Base-by-base conservation (phyloP, 139 green algal genomes). In the Chlamydomonas sp. region DNA sequence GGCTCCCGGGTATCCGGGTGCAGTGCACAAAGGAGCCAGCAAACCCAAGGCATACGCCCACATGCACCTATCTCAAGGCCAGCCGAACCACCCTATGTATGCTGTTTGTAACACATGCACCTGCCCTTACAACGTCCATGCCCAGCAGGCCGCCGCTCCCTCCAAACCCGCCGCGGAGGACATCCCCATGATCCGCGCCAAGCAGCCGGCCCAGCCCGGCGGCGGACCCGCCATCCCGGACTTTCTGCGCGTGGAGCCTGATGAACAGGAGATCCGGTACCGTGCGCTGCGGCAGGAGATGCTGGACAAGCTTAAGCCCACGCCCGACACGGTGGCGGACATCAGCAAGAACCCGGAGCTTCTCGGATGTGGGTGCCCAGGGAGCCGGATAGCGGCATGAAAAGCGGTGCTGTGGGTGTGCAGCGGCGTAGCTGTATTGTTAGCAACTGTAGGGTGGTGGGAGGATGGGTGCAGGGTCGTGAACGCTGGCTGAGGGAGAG, bases 171-270 rank as follows among this genome's bases (percentile, higher is more conserved):
- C 74, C 4, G 78, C 59, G 57, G 86, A 89, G 20, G 86, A 84
- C 18, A 89, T 88, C 67, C 85, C 79, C 31, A 85, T 89, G 63
- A 69, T 88, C 63, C 64, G 75, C 2, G 86, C 64, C 62, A 92
- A 89, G 69, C 80, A 86, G 60, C 5, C 4, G 49, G 2, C 10
- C 58, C 31, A 49, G 31, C 12, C 67, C 49, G 63, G 83, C n/a
- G n/a, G 60, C n/a, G 89, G 89, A 9, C 79, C 79, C 5, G 58
- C 75, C 14, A 92, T 94, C 78, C 91, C 91, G 7, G 82, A 91
- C 68, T 91, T 92, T 66, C 73, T 93, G 61, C 85, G 78, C 8
- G 18, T 94, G 4, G 80, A 90, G 69, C 89, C 89, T 7, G 81
- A 89, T 15, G 89, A 92, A 77, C 66, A 92, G 78, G 62, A 63